These are phyloP conservation scores for Botryosphaeria dothidea DNA, from an alignment of 2,329 filamentous ascomycete genomes.

Conservation along the genomic window DNA sequence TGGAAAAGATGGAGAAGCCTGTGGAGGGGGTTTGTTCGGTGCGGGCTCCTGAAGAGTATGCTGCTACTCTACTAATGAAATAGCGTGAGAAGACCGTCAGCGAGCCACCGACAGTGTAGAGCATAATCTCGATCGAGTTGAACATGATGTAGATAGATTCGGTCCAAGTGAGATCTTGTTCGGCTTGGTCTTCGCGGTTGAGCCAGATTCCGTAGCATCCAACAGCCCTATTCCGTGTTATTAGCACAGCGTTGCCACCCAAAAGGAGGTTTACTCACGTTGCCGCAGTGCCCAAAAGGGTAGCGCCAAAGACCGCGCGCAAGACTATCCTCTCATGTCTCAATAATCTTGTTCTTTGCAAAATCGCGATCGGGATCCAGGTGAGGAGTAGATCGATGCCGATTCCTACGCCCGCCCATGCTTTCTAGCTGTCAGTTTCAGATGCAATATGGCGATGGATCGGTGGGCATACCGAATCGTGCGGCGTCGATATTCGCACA, in stretches of 20 bases:
- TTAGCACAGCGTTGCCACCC: background rate
- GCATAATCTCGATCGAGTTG: constrained; percentile 18
- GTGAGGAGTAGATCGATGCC: constrained; percentile 11
- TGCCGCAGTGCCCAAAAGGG: constrained; percentile 1
- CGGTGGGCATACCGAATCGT: constrained; percentile 6
- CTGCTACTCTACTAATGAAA: constrained; percentile 15
- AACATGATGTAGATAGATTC: constrained; percentile 18
- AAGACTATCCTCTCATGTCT: constrained; percentile 10
- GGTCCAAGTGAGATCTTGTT: constrained; percentile 6
- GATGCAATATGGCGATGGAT: background rate
- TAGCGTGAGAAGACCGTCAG: constrained; percentile 17
- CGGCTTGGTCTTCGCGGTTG: constrained; percentile 5
- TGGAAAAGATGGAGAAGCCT: constrained; percentile 4
- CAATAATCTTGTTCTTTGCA: constrained; percentile 12
- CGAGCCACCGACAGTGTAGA: constrained; percentile 18
- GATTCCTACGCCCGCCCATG: constrained; percentile 17
- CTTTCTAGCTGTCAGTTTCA: background rate
- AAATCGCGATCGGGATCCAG: constrained; percentile 16
- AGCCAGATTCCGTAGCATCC: constrained; percentile 18
- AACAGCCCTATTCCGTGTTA: background rate
- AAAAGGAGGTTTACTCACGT: background rate
- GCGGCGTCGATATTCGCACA: constrained; percentile 13
- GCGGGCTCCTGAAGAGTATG: background rate
- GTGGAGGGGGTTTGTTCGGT: background rate
- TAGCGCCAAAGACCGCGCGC: constrained; percentile 7